These are phyloP conservation scores for Cichorium intybus DNA, from an alignment of 140 eudicot species.

Conservation along the genomic window DNA sequence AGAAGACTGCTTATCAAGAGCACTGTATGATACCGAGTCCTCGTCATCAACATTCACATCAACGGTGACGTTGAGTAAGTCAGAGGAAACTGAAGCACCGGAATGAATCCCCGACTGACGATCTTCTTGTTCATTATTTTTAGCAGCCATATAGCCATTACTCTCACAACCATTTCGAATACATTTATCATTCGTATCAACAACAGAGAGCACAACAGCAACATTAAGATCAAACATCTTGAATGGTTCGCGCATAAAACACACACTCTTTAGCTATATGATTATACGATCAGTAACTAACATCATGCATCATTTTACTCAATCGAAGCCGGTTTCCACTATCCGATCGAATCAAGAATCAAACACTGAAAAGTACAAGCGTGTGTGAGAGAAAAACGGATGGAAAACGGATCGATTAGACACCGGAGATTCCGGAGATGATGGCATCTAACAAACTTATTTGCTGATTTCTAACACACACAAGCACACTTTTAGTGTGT, in stretches of 20 bases:
- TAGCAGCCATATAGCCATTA: neutral
- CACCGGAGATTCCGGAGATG: neutral
- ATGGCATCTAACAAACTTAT: constrained; percentile 14
- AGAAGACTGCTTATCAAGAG: constrained; percentile 3
- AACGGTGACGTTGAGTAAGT: constrained; percentile 30
- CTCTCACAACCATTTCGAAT: constrained; percentile 20
- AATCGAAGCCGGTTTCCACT: neutral
- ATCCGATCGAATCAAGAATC: constrained; percentile 11
- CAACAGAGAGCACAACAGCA: constrained; percentile 27
- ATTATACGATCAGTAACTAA: neutral
- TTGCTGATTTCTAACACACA: constrained; percentile 17
- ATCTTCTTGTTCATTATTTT: constrained; percentile 11
- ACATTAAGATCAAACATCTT: constrained; percentile 74
- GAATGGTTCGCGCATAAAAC: neutral
- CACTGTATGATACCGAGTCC: constrained; percentile 10
- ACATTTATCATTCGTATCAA: constrained; percentile 11
- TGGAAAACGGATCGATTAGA: constrained; percentile 10
- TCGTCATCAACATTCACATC: constrained; percentile 8
- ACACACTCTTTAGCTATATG: constrained; percentile 4
- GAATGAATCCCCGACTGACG: constrained; percentile 37
- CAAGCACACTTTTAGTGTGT: constrained; percentile 15
- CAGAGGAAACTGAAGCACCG: constrained; percentile 40
- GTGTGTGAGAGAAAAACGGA: constrained; percentile 17
- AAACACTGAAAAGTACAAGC: constrained; percentile 1
- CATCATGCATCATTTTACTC: constrained; percentile 10